Percentiles rank a stretch among this genome's conserved stretches.
Conservation (phyloP, 805 yeast species). For the Candida succiphila region DNA sequence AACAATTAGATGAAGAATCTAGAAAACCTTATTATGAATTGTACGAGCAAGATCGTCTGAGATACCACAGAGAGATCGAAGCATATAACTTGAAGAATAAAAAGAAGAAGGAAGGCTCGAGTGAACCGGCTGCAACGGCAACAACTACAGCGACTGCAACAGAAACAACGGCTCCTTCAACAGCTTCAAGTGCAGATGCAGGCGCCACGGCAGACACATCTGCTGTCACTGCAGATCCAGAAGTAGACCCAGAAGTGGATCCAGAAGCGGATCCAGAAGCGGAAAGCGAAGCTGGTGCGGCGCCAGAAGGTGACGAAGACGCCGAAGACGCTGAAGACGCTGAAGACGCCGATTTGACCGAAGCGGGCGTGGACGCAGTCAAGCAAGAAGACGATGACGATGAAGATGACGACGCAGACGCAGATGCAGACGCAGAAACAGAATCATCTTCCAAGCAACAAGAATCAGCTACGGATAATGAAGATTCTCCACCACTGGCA, state of each 20-base stretch:
- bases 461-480: not conserved
- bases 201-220: too few relatives aligned
- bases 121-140: not conserved
- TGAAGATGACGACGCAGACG: conserved; percentile 3
- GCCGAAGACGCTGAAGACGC: too few relatives aligned
- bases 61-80: conserved; percentile 68
- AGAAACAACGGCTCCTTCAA: conserved; percentile 1
- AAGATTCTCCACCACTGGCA: not conserved
- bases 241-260: conserved; percentile 5
- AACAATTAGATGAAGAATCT: conserved; percentile 54
- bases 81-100: conserved; percentile 19
- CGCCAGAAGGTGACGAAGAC: too few relatives aligned
- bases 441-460: not conserved
- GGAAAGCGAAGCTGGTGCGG: conserved; percentile 2
- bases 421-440: not conserved
- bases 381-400: conserved; percentile 2
- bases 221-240: not conserved
- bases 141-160: conserved; percentile 1
- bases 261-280: conserved; percentile 5
- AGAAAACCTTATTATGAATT: conserved; percentile 65
- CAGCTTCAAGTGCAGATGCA: too few relatives aligned
- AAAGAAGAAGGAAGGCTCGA: conserved; percentile 1
- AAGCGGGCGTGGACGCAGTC: conserved; percentile 3
- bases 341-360: too few relatives aligned
- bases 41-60: conserved; percentile 67